phyloP scores from a whole-genome alignment of 1,284 basidiomycete genomes.

The Ustilago bromivora region DNA sequence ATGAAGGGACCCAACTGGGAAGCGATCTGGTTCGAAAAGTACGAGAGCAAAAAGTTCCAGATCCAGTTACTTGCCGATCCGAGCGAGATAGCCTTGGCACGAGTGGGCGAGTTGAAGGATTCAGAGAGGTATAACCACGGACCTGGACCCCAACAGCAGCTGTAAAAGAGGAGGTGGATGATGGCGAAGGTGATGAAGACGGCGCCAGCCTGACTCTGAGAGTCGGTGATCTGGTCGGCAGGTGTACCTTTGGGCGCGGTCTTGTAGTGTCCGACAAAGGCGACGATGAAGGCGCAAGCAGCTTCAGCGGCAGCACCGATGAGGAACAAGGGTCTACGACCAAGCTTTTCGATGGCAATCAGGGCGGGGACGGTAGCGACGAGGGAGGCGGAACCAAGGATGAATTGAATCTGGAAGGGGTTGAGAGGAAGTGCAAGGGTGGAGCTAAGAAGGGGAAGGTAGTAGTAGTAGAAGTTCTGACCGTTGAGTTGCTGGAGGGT shows the following conservation, averaged over 20 bases:
- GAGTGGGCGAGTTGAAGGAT: constrained; percentile 75
- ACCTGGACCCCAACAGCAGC: constrained; percentile 79
- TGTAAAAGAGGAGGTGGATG: constrained; percentile 79
- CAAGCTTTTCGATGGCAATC: constrained; percentile 68
- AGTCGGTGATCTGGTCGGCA: constrained; percentile 62
- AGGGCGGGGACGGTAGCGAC: constrained; percentile 58
- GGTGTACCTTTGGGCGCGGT: constrained; percentile 75
- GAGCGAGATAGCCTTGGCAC: constrained; percentile 80
- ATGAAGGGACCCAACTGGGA: constrained; percentile 74
- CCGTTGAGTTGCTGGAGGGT: constrained; percentile 77
- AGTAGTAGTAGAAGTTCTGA: constrained; percentile 87
- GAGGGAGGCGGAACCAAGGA: constrained; percentile 70
- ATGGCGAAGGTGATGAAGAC: constrained; percentile 81
- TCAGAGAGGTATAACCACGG: constrained; percentile 78
- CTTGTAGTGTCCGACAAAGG: constrained; percentile 70
- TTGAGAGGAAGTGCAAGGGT: constrained; percentile 77
- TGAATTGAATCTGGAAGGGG: constrained; percentile 74
- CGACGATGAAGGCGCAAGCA: constrained; percentile 72
- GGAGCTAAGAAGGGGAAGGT: constrained; percentile 80
- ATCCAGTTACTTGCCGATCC: constrained; percentile 76
- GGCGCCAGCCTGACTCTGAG: constrained; percentile 73
- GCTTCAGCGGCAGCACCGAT: constrained; percentile 69
- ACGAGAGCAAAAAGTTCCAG: constrained; percentile 81
- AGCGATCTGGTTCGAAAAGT: constrained; percentile 79
- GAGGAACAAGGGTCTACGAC: constrained; percentile 72